These are phyloP conservation scores for Solanum pennellii DNA, from an alignment of 257 asterid species.

Conservation along the genomic window DNA sequence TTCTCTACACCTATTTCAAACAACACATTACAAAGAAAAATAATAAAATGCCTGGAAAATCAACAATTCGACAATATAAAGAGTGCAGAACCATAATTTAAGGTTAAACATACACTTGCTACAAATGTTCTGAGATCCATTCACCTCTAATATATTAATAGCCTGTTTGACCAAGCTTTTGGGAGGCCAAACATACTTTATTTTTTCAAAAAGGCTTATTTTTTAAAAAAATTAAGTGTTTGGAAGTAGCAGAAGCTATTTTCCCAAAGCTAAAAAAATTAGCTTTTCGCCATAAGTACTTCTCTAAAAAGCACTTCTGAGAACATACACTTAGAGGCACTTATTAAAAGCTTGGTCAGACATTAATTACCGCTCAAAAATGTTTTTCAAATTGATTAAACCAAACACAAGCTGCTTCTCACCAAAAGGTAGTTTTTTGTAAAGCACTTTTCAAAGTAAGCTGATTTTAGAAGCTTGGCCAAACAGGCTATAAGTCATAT, in stretches of 20 bases:
- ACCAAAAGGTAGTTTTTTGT: background rate
- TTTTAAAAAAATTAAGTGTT: background rate
- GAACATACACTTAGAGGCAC: background rate
- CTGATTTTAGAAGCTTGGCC: background rate
- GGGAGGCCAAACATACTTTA: background rate
- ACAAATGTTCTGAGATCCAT: background rate
- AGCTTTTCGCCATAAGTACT: background rate
- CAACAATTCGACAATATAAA: background rate
- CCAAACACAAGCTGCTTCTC: background rate
- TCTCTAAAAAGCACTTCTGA: background rate
- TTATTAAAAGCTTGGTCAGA: background rate
- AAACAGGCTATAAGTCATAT: background rate
- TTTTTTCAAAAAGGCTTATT: background rate
- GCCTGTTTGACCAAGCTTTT: background rate
- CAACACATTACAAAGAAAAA: background rate
- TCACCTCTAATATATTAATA: background rate
- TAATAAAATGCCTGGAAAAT: background rate
- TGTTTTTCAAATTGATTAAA: background rate
- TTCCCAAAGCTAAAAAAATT: background rate
- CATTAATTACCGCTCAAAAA: background rate
- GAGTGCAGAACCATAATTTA: background rate
- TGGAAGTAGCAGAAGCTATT: background rate
- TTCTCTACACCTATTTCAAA: conserved; percentile 24
- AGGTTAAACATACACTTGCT: background rate
- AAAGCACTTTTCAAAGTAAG: background rate